Evolutionary conservation across 208 protist genomes (phyloP), one percentile per base, ranked within the genome.

Genomic region (Leishmania mexicana): DNA sequence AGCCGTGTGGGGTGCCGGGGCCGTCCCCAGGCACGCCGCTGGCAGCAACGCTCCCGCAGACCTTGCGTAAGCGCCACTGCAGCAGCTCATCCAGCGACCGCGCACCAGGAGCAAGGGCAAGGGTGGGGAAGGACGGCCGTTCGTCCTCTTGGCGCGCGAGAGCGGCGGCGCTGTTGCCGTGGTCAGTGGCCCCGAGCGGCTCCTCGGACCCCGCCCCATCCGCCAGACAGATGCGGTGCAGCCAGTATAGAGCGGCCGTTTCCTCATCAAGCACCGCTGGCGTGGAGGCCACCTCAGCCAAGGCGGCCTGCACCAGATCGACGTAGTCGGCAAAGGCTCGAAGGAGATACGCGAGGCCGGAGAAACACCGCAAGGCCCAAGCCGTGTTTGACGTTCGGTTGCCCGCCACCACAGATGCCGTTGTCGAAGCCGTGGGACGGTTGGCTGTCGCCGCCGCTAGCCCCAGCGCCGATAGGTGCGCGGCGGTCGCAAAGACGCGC

Each of bases 341-440:
- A 57, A 83, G 74, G 0, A 86, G 75, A 53, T 47, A 76, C n/a
- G 83, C 76, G 65, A 86, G 64, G 11, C 78, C 83, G 0, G 73
- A 49, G 75, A 83, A 80, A 47, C 71, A 86, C 53, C 83, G 83
- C 78, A 86, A 31, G 51, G 83, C 83, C 83, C 83, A 86, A 13
- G 78, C 67, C 35, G 83, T 86, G 78, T 86, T 80, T 0, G 78
- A 73, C 45, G 45, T 42, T 1, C 45, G 35, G 24, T 15, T 28
- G 47, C 57, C 53, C 4, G 4, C 21, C 24, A 38, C 57, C 53
- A 24, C 53, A 6, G 42, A 15, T 10, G 47, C 13, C 70, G 42
- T 1, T 31, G 40, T 74, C 42, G 45, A 11, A 10, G 42, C 51
- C 13, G 15, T 17, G 45, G 40, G 62, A 11, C 21, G 19, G 38